Conservation (phyloP, 306 rosid genomes). For the Cucumis melo region DNA sequence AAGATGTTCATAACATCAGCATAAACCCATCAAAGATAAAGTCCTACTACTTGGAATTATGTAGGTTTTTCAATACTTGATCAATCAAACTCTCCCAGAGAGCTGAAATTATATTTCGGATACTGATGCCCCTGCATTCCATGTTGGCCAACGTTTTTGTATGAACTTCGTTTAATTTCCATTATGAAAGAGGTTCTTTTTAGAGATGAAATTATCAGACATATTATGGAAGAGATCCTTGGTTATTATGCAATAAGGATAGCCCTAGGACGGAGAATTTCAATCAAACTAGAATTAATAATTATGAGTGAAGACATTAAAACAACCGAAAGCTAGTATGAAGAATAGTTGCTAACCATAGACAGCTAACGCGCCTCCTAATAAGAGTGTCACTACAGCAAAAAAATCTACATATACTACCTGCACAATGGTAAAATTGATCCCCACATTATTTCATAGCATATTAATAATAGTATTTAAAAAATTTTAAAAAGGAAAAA, state of each 20-base stretch:
- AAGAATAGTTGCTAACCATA: constrained; percentile 38
- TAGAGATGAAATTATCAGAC: neutral
- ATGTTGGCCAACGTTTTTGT: neutral
- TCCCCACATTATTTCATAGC: neutral
- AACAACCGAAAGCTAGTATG: constrained; percentile 2
- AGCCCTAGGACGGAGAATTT: neutral
- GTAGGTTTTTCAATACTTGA: neutral
- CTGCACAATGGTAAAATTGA: constrained; percentile 41
- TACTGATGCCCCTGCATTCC: neutral
- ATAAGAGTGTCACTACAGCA: constrained; percentile 48
- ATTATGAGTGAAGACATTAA: neutral
- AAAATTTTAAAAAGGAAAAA: too few species aligned
- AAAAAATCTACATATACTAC: constrained; percentile 66
- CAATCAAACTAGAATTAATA: neutral
- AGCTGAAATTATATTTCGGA: neutral
- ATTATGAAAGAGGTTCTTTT: neutral
- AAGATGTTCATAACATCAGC: neutral
- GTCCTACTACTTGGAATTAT: neutral
- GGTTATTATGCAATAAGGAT: neutral
- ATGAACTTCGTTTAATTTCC: neutral
- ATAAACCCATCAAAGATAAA: neutral
- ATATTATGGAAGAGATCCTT: neutral
- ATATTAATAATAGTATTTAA: neutral
- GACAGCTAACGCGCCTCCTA: constrained; percentile 75
- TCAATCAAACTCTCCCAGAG: neutral